Percentiles rank a stretch among this genome's conserved stretches.
Conservation (phyloP, 257 asterid genomes). For the Solanum pinnatisectum region DNA sequence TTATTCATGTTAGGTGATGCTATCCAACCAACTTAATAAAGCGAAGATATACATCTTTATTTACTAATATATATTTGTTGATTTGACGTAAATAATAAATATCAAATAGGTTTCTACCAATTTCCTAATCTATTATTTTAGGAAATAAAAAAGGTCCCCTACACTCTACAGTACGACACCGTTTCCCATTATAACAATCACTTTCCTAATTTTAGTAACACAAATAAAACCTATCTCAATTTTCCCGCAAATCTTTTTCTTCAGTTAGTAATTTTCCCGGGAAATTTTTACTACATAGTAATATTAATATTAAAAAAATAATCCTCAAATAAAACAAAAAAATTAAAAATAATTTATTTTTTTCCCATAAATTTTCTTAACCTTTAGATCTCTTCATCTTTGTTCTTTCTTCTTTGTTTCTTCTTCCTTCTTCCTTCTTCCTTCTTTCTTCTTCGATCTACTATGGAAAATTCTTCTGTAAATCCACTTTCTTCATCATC, state of each 20-base stretch:
- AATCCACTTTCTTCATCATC: neutral
- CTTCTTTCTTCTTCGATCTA: neutral
- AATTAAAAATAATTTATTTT: neutral
- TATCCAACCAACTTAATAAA: neutral
- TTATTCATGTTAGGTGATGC: neutral
- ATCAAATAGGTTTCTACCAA: neutral
- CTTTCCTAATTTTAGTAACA: neutral
- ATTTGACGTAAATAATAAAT: neutral
- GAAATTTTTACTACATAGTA: slow-evolving; percentile 10
- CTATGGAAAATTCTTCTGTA: slow-evolving; percentile 14
- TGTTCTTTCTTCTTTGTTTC: neutral
- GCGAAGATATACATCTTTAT: neutral
- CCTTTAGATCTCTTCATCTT: neutral
- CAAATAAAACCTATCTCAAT: neutral
- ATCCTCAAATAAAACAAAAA: neutral
- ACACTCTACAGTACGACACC: neutral
- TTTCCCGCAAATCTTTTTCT: slow-evolving; percentile 17
- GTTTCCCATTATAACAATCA: neutral
- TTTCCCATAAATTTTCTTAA: neutral
- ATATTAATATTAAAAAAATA: neutral
- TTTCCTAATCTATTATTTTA: neutral
- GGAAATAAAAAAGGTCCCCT: neutral
- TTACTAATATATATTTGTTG: neutral
- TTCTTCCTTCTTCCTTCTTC: neutral
- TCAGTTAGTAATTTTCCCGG: slow-evolving; percentile 28